Evolutionary conservation across 2,329 filamentous ascomycete genomes (phyloP).

Genomic region (Penicillium brasilianum): DNA sequence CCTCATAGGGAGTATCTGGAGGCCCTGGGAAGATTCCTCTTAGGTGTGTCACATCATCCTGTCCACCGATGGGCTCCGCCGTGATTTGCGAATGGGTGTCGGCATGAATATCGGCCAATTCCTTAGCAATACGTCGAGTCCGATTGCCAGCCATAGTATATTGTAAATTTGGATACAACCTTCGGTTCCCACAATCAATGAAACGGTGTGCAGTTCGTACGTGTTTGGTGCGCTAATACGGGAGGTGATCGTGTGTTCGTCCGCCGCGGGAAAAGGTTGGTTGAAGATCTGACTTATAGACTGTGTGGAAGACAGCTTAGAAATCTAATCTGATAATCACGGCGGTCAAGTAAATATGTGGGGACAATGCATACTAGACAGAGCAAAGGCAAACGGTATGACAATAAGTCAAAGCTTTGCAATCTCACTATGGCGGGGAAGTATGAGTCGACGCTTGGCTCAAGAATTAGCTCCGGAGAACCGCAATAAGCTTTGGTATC

Average conservation of each 20-base stretch:
- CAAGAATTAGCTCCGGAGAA: background rate
- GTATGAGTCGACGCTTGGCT: slow-evolving; percentile 20
- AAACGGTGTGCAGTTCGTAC: background rate
- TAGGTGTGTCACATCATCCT: slow-evolving; percentile 78
- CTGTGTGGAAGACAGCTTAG: background rate
- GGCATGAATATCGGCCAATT: slow-evolving; percentile 54
- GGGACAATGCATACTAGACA: background rate
- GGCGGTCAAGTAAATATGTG: background rate
- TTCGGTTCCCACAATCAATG: background rate
- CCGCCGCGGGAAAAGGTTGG: background rate
- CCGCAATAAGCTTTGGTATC: background rate
- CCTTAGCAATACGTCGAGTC: slow-evolving; percentile 59
- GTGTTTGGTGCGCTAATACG: background rate
- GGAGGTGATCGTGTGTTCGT: background rate
- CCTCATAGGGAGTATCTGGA: slow-evolving; percentile 91
- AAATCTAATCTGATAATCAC: background rate
- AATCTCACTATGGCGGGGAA: slow-evolving; percentile 29
- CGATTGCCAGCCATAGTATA: slow-evolving; percentile 60
- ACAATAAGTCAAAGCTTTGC: background rate
- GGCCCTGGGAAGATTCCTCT: slow-evolving; percentile 83
- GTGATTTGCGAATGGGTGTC: slow-evolving; percentile 80
- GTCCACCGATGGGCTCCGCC: slow-evolving; percentile 66
- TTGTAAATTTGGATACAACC: background rate
- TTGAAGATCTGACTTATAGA: background rate
- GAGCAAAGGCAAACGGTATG: background rate